Evolutionary conservation across 306 rosid species (phyloP), one percentile per base, ranked within the genome.

Genomic region (Castanea sativa): DNA sequence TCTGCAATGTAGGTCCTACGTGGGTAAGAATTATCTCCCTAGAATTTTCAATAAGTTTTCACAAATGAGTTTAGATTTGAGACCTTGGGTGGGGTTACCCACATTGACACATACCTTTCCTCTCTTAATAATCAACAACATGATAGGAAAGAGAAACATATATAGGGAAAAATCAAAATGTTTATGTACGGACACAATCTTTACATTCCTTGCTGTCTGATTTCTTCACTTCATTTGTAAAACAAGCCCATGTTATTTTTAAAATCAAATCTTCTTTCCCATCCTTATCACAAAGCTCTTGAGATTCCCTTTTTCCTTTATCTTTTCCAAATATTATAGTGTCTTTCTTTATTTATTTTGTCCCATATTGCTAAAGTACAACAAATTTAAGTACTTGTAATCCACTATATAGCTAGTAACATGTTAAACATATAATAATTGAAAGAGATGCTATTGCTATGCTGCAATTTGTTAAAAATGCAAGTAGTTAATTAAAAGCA

Each of bases 201-300:
- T 67, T 25, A 6, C 53, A 71, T 71, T 58, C 38, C 64, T 43
- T 78, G 53, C 53, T 49, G 71, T 78, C 19, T 20, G 82, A 78
- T 70, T 25, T 60, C 72, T 45, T 49, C 49, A n/a, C 61, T 10
- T 43, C 9, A 2, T 20, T 9, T 5, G 55, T 41, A n/a, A 9
- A 67, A 10, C 13, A 38, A 20, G 63, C 65, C 78, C 73, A 29
- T 18, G 38, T 55, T 51, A 61, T 61, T 59, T 13, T 52, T 33
- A 56, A 67, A 52, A 55, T 55, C n/a, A 38, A 43, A 74, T 74
- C 83, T 55, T 67, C 69, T 80, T 70, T 73, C 60, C 68, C 78
- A 80, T 73, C 29, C 58, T 60, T 76, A 43, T 60, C 71, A 25
- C 65, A 60, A 73, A 73, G 69, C 30, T 49, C 61, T 25, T 43